Percentiles rank a stretch among this genome's conserved stretches.
Conservation (phyloP, 2,329 filamentous ascomycete genomes). For the Zymoseptoria brevis region DNA sequence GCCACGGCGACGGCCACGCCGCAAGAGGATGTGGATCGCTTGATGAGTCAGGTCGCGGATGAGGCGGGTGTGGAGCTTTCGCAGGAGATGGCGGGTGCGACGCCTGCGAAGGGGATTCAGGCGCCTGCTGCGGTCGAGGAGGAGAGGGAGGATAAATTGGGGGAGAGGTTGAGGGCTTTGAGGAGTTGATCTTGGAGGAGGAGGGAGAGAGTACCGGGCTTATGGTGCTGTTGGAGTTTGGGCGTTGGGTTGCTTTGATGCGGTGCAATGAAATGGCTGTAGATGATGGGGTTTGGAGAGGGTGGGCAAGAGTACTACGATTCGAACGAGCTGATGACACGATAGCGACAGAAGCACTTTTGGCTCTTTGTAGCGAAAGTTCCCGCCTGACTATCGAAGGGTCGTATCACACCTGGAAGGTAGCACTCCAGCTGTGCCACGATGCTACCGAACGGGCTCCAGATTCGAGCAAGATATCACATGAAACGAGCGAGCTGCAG, state of each 20-base stretch:
- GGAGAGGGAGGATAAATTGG: conserved; percentile 69
- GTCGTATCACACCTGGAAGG: no score
- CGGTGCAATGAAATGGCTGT: no score
- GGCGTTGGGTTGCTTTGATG: neutral
- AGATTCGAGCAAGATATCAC: no score
- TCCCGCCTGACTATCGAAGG: neutral
- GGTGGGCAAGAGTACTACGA: neutral
- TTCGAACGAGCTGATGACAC: neutral
- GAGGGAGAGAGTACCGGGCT: neutral
- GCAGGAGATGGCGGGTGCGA: conserved; percentile 59
- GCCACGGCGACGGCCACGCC: conserved; percentile 66
- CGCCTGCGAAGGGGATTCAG: conserved; percentile 46
- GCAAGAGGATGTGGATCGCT: conserved; percentile 77
- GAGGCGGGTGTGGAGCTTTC: conserved; percentile 78
- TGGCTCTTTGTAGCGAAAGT: neutral
- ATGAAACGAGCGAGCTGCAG: no score
- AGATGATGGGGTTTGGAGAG: neutral
- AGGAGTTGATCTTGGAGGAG: conserved; percentile 30
- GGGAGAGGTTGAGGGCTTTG: conserved; percentile 49
- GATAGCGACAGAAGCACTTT: neutral
- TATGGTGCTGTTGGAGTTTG: neutral
- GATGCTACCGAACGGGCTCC: no score
- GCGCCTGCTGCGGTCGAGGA: conserved; percentile 56
- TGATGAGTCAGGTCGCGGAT: conserved; percentile 79
- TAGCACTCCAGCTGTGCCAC: no score